These are phyloP conservation scores for Arabidopsis suecica DNA, from an alignment of 345 rosid genomes.

Conservation along the genomic window DNA sequence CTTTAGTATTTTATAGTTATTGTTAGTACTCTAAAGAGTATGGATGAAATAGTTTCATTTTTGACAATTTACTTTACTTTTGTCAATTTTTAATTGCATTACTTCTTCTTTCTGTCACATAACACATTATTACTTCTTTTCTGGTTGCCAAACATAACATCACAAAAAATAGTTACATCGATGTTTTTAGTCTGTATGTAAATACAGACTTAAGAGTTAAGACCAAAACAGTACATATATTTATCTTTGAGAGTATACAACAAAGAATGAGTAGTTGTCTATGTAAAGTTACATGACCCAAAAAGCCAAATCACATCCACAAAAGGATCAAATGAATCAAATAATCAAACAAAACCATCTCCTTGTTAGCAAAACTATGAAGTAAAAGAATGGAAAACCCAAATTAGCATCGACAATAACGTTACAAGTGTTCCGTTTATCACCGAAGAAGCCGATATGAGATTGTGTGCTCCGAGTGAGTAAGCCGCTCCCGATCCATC, in stretches of 20 bases:
- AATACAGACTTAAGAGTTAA: not conserved
- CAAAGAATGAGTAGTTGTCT: slow-evolving; percentile 41
- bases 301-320: slow-evolving; percentile 25
- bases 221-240: slow-evolving; percentile 17
- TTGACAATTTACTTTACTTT: too few species aligned
- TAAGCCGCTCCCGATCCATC: slow-evolving; percentile 55
- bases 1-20: not conserved
- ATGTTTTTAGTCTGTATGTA: too few species aligned
- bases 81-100: too few species aligned
- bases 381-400: slow-evolving; percentile 48
- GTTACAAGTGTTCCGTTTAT: slow-evolving; percentile 37
- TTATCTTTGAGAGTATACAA: slow-evolving; percentile 24
- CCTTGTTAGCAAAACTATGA: slow-evolving; percentile 41
- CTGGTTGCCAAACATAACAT: not conserved
- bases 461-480: slow-evolving; percentile 58
- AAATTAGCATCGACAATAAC: slow-evolving; percentile 49
- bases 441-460: slow-evolving; percentile 49
- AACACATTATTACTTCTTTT: not conserved
- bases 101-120: too few species aligned
- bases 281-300: slow-evolving; percentile 35
- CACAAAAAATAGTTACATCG: too few species aligned
- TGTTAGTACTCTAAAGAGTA: too few species aligned
- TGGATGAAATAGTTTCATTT: too few species aligned
- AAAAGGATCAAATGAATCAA: slow-evolving; percentile 35
- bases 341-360: slow-evolving; percentile 10